phyloP scores from a whole-genome alignment of 2,329 filamentous ascomycete genomes.

The Ascosphaera pollenicola region DNA sequence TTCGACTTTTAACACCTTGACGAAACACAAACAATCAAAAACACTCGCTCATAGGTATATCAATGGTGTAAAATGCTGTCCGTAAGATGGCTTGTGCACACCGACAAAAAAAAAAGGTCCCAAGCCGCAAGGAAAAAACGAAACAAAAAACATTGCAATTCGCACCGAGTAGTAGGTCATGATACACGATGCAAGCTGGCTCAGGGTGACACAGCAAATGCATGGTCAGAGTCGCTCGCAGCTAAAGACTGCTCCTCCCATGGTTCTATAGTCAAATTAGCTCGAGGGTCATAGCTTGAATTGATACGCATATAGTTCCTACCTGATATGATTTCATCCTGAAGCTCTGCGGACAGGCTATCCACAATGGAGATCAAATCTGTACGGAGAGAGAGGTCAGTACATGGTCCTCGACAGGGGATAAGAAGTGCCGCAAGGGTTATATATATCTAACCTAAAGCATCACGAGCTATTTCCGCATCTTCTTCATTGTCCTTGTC shows the following conservation, averaged over 20 bases:
- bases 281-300: too few relatives aligned
- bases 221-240: conserved; percentile 20
- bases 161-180: too few relatives aligned
- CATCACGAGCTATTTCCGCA: conserved; percentile 11
- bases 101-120: too few relatives aligned
- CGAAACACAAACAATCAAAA: too few relatives aligned
- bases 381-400: conserved; percentile 6
- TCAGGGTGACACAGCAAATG: conserved; percentile 16
- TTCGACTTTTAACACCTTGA: too few relatives aligned
- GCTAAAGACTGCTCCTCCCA: conserved; percentile 21
- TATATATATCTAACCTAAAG: conserved; percentile 13
- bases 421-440: not conserved
- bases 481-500: conserved; percentile 15
- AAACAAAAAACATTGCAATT: too few relatives aligned
- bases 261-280: conserved; percentile 19
- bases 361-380: conserved; percentile 14
- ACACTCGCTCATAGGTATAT: too few relatives aligned
- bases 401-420: conserved; percentile 1
- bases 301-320: conserved; percentile 4
- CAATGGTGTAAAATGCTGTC: too few relatives aligned
- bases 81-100: too few relatives aligned
- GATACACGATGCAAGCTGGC: too few relatives aligned
- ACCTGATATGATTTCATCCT: conserved; percentile 20
- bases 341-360: conserved; percentile 15
- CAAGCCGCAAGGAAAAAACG: too few relatives aligned